Evolutionary conservation across 257 asterid species (phyloP), one percentile per base, ranked within the genome.

Genomic region (Fraxinus excelsior): DNA sequence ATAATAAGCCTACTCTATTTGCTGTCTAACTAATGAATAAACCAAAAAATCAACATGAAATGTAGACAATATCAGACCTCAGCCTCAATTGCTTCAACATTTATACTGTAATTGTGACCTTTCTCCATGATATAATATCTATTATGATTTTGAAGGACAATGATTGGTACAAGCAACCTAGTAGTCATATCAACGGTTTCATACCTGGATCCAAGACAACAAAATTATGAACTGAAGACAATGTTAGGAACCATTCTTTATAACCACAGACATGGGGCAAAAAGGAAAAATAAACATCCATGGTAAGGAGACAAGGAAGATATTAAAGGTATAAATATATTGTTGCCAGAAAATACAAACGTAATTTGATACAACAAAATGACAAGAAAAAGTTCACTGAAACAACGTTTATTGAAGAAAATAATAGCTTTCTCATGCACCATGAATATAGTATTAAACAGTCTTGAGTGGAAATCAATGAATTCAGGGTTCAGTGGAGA

Each of bases 141-240:
- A 76, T 96, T 91, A 72, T 96, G 99, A 86, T 96, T 96, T 89
- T 90, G 99, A 80, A 96, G 96, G 80, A 91, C 93, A 80, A 96
- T 96, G 74, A 96, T 90, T 71, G 99, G 97, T 73, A 96, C 81
- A 80, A 96, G 99, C 78, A 96, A 80, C 83, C 99, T 87, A 53
- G 94, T 90, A 44, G 96, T 88, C 98, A 96, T 85, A 84, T 94
- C 98, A 84, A 91, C 91, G 71, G 91, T 91, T 87, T 96, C 98
- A 83, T 84, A 96, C 91, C 98, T 95, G 95, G 74, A 71, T 46
- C 83, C 80, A 73, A 77, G 69, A 84, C 72, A 80, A 72, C 18
- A 72, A 67, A n/a, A 62, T 56, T 73, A 74, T 82, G 70, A 81
- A 77, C 35, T 67, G 21, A 53, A 70, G 67, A 38, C 65, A 77